phyloP scores from a whole-genome alignment of 805 yeast species.

The Candida nemodendra region DNA sequence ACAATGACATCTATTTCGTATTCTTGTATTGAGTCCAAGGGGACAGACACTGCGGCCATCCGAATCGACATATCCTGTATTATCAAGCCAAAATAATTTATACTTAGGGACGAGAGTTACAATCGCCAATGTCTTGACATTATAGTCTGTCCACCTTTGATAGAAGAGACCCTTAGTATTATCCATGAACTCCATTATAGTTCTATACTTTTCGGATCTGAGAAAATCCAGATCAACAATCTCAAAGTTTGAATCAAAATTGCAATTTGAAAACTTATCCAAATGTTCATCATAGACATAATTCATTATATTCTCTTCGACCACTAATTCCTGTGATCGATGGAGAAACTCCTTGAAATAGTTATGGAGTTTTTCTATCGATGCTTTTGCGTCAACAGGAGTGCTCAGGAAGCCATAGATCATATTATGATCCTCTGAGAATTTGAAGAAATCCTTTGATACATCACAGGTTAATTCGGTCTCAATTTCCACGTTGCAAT shows the following conservation, averaged over 20 bases:
- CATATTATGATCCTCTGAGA: constrained; percentile 38
- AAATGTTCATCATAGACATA: constrained; percentile 10
- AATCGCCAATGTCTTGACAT: constrained; percentile 40
- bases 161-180: constrained; percentile 51
- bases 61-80: constrained; percentile 21
- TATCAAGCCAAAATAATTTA: constrained; percentile 53
- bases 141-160: constrained; percentile 62
- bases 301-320: constrained; percentile 27
- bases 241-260: constrained; percentile 61
- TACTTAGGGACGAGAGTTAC: constrained; percentile 41
- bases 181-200: constrained; percentile 47
- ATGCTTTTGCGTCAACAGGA: constrained; percentile 23
- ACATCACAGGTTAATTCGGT: constrained; percentile 55
- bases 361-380: constrained; percentile 37
- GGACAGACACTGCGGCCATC: constrained; percentile 23
- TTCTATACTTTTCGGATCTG: constrained; percentile 44
- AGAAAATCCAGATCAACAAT: constrained; percentile 51
- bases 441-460: constrained; percentile 49
- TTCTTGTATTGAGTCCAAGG: constrained; percentile 6
- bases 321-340: constrained; percentile 38
- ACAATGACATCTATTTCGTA: constrained; percentile 25
- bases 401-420: constrained; percentile 44
- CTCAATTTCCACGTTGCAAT: constrained; percentile 58
- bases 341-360: constrained; percentile 43
- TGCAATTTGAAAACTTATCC: constrained; percentile 37